Conservation (phyloP, 331 rosid species). For the Quercus phellos region DNA sequence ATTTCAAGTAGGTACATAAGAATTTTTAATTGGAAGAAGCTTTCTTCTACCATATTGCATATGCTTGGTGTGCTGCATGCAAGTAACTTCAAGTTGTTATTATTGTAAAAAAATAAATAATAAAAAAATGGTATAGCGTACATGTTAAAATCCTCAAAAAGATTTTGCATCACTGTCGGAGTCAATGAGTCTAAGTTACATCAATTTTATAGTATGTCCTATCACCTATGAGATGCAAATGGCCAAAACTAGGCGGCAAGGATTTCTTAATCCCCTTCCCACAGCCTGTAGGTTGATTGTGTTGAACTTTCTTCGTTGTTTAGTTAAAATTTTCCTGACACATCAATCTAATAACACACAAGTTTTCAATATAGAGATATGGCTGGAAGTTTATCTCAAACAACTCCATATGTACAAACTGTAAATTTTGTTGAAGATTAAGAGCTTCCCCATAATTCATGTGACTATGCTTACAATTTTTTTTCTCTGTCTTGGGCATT, state of each 20-base stretch:
- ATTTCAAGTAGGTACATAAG: conserved; percentile 14
- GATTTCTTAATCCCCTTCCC: not conserved
- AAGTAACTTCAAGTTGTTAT: conserved; percentile 1
- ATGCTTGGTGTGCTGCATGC: not conserved
- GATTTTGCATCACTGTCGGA: no score
- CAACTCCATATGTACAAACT: not conserved
- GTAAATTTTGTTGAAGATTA: not conserved
- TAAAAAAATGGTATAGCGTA: no score
- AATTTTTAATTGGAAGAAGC: not conserved
- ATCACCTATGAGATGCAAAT: not conserved
- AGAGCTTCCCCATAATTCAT: not conserved
- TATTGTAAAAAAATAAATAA: no score
- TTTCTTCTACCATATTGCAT: not conserved
- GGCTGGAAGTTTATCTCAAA: no score
- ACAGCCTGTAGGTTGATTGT: not conserved
- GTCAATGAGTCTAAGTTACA: not conserved
- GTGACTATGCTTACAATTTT: not conserved
- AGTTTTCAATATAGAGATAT: no score
- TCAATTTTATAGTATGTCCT: not conserved
- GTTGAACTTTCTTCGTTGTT: not conserved
- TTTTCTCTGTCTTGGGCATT: not conserved
- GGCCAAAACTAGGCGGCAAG: not conserved
- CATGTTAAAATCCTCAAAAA: no score
- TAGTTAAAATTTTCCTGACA: not conserved
- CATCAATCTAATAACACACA: not conserved